Conservation (phyloP, 306 rosid species). For the Casuarina cunninghamiana region DNA sequence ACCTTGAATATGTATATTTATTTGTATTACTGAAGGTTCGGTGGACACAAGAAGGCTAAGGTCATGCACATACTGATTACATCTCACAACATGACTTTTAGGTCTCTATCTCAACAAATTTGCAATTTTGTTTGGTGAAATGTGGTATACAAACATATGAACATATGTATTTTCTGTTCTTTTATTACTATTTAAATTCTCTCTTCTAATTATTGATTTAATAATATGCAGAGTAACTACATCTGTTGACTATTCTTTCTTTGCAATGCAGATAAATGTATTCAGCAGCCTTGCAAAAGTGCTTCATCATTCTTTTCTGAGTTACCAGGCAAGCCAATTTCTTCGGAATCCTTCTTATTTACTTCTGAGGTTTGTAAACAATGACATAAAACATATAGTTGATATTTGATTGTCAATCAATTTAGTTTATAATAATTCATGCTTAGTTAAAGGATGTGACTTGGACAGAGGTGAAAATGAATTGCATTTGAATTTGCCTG, state of each 20-base stretch:
- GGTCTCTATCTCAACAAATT: background rate
- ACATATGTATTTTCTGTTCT: background rate
- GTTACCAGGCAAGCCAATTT: slow-evolving; percentile 35
- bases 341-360: slow-evolving; percentile 37
- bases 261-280: slow-evolving; percentile 40
- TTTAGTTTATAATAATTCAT: background rate
- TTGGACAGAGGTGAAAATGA: slow-evolving; percentile 1
- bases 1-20: background rate
- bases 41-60: background rate
- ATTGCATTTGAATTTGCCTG: background rate
- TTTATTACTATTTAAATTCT: background rate
- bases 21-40: background rate
- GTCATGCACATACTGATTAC: background rate
- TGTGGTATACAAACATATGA: background rate
- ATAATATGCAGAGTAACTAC: background rate
- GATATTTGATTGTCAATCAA: background rate
- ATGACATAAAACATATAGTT: slow-evolving; percentile 6
- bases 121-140: background rate
- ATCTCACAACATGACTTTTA: background rate
- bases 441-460: background rate
- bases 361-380: slow-evolving; percentile 43
- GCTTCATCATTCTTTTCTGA: slow-evolving; percentile 38
- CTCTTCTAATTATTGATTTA: background rate
- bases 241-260: slow-evolving; percentile 19
- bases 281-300: slow-evolving; percentile 39